Evolutionary conservation across 345 rosid genomes (phyloP), one percentile per base, ranked within the genome.

Genomic region (Passiflora organensis): DNA sequence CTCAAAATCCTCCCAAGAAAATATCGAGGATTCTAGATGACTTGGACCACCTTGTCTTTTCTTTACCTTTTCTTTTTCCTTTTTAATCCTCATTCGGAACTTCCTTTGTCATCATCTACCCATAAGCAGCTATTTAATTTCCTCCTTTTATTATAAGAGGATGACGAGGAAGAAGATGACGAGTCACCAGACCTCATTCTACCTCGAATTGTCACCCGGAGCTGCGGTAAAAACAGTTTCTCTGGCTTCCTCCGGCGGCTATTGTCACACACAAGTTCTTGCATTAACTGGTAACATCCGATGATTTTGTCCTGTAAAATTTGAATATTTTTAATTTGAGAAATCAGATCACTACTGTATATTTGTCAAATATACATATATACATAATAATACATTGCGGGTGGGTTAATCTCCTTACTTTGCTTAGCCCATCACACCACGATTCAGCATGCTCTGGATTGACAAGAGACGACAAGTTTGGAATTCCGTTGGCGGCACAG

Each of bases 361-460:
- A n/a, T n/a, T n/a, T 32, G 59, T 48, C 22, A 28, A 19, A 39
- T 1, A 39, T 32, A 20, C 46, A 21, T 18, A 24, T 22, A 45
- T 32, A 15, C 22, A 16, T 25, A n/a, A n/a, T n/a, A n/a, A n/a
- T 51, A 14, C 58, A 51, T 49, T 12, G 1, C 21, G 1, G 6
- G 15, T 47, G 22, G 23, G 4, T 17, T 13, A 11, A 13, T 19
- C 10, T 34, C 21, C 79, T 65, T 84, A 91, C 98, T 69, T 89
- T 89, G 82, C 85, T 77, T 60, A 93, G 74, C 55, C 99, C 99
- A 25, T 80, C 83, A 63, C 96, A 93, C 99, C 96, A 93, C n/a
- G 87, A 76, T 76, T 93, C 95, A 19, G 89, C 95, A 44, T 69
- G 74, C 42, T 86, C 95, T 0, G 84, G 89, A 65, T 72, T 76